These are phyloP conservation scores for Orbilia quercus DNA, from an alignment of 2,329 filamentous ascomycete genomes.

Conservation along the genomic window DNA sequence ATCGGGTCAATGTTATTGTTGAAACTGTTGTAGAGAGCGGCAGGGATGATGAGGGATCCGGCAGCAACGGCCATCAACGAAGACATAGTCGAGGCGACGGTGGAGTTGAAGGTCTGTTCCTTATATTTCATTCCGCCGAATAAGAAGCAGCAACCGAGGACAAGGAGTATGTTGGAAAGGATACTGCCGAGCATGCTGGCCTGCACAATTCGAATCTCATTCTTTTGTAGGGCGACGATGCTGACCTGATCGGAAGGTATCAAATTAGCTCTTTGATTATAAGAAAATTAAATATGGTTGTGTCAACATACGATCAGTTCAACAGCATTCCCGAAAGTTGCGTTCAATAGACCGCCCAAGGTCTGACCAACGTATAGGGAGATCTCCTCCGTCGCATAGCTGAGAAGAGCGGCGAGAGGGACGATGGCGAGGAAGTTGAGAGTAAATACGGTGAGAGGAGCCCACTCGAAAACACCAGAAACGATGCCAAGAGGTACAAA, in stretches of 20 bases:
- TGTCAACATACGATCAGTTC: constrained; percentile 74
- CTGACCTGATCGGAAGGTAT: constrained; percentile 73
- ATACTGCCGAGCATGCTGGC: constrained; percentile 97
- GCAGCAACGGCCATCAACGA: constrained; percentile 71
- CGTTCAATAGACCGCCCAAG: constrained; percentile 78
- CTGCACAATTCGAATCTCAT: constrained; percentile 95
- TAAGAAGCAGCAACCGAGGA: constrained; percentile 83
- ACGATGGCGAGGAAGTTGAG: constrained; percentile 86
- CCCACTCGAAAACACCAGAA: constrained; percentile 73
- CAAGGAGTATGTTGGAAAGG: constrained; percentile 87
- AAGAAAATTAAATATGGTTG: constrained; percentile 47
- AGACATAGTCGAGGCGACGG: constrained; percentile 80
- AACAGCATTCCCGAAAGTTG: constrained; percentile 82
- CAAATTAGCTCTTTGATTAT: constrained; percentile 5
- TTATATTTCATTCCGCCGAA: constrained; percentile 76
- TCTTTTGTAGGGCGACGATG: constrained; percentile 85
- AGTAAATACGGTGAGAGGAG: constrained; percentile 75
- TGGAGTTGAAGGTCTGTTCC: constrained; percentile 79
- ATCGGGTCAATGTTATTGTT: constrained; percentile 56
- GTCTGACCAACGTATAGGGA: constrained; percentile 78
- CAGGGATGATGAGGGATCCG: constrained; percentile 81
- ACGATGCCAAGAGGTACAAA: constrained; percentile 79
- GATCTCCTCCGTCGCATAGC: constrained; percentile 82
- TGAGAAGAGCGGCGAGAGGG: constrained; percentile 77
- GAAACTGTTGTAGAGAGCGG: constrained; percentile 63